Base-by-base conservation (phyloP, 306 rosid genomes). In the Malus orientalis region DNA sequence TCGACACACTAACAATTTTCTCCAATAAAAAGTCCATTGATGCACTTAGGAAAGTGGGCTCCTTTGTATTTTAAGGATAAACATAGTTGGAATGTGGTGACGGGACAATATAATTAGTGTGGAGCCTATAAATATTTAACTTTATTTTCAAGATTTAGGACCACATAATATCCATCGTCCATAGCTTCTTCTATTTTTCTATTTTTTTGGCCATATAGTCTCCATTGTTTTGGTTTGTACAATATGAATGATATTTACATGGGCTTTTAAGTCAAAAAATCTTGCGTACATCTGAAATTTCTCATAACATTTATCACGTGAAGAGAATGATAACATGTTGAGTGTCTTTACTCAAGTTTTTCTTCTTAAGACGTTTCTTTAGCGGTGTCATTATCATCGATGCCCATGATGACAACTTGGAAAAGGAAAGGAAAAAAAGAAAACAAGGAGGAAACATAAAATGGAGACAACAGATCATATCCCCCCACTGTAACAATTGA, bases 61-160 rank as follows among this genome's bases (percentile, higher is more conserved):
- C 74, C 60, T 64, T 42, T 23, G 45, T 23, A 30, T 70, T 20
- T 69, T 78, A 73, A 64, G 82, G 84, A 85, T 77, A 78, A 82
- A 78, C 87, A 74, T 78, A 19, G 2, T 68, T 83, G 76, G 85
- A 80, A 81, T 85, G 81, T 76, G 83, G 86, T 76, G 87, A 90
- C 78, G 81, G 76, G 81, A 84, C 88, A 84, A 55, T 70, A 81
- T 88, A 67, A 84, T 88, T 83, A 80, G 73, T 53, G 84, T 84
- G 92, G 87, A 86, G 87, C 89, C 89, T 74, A n/a, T n/a, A 49
- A 76, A 73, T 70, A 45, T 75, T 76, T 70, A 78, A 64, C 33
- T 78, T 77, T n/a, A 1, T 67, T 38, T 78, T 55, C 70, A 57
- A 70, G 40, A 78, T 74, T 81, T 71, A 51, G 82, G 81, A 78